A percentile compares a stretch with the other conserved stretches of the same genome.
Conservation (phyloP, 1,284 basidiomycete species). For the Irpex lacteus region DNA sequence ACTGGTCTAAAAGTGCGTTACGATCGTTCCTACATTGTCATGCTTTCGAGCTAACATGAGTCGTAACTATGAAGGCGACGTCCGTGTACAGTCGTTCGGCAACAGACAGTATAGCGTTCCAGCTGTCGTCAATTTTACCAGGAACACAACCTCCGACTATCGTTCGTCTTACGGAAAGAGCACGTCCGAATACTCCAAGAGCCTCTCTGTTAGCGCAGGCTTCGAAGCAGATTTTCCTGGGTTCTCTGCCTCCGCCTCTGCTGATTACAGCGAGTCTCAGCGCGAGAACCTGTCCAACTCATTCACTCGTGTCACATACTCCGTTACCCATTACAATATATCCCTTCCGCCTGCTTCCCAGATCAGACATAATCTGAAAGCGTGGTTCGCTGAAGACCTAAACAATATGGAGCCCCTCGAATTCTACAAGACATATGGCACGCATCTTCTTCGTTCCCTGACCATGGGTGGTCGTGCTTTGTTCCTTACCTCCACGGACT, state of each 20-base stretch:
- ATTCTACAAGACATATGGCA: slow-evolving; percentile 2
- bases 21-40: background rate
- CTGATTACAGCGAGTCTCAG: background rate
- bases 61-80: background rate
- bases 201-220: background rate
- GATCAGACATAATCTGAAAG: background rate
- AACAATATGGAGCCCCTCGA: background rate
- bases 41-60: no score
- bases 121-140: background rate
- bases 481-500: slow-evolving; percentile 2
- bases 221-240: background rate
- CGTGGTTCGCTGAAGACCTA: background rate
- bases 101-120: background rate
- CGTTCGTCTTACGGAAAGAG: background rate
- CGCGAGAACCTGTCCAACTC: background rate
- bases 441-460: background rate
- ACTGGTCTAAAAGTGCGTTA: slow-evolving; percentile 1
- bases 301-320: slow-evolving; percentile 1
- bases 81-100: background rate
- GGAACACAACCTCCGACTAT: background rate
- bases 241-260: background rate
- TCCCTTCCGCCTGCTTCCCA: background rate
- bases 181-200: slow-evolving; percentile 1
- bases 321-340: background rate
- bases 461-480: slow-evolving; percentile 4